Evolutionary conservation across 108 stramenopile species (phyloP), one percentile per base, ranked within the genome.

Genomic region (Skeletonema costatum): DNA sequence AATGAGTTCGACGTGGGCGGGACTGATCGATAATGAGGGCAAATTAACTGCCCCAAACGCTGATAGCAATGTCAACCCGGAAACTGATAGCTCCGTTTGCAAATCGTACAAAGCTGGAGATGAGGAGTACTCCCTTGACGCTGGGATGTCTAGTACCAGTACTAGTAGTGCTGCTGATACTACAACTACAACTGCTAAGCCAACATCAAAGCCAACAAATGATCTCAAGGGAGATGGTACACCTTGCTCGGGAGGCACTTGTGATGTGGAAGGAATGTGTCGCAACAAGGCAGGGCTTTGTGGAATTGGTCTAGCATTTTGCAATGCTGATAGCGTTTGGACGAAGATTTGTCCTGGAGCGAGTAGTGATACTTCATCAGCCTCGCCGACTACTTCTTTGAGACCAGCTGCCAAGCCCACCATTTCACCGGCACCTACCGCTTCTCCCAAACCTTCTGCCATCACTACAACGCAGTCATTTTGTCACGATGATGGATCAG

Each of bases 241-340:
- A 3, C 64, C 67, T n/a, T 83, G 82, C 46, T 83, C 82, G 4
- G 82, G 82, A 12, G 62, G 39, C 30, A 61, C 32, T 17, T 83
- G 82, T 38, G 16, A 35, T 12, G 60, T 66, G 10, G 70, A 70
- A 17, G 76, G 72, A 51, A 77, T 77, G 71, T 83, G 82, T 53
- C 74, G 82, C 31, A 83, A 83, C 60, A 71, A 68, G 17, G 70
- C 82, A 6, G 82, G 82, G 41, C 32, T 83, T 63, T 83, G 82
- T 51, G 82, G 82, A 9, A 66, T 59, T 10, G 82, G 82, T 11
- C 12, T 83, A 17, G 66, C 60, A n/a, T 83, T 83, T 70, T 83
- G 82, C 62, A 83, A 83, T 70, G 53, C 68, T 19, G 32, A 73
- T 48, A 74, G 72, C 42, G 75, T 77, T 21, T 77, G 76, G 82